Conservation (phyloP, 2,329 filamentous ascomycete genomes). For the Escovopsis sp. region DNA sequence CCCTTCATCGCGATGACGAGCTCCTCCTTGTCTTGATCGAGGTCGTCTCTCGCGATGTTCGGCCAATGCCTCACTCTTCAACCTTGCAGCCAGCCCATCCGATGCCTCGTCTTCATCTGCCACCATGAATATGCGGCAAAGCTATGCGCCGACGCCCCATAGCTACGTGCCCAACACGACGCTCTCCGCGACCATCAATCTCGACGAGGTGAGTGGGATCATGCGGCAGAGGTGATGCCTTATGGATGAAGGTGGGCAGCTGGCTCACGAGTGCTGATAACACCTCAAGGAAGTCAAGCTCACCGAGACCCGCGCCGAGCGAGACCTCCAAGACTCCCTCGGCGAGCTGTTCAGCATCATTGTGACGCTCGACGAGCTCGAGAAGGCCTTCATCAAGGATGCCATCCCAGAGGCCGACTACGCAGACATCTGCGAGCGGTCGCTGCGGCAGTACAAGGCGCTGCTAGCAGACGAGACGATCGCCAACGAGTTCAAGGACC, state of each 20-base stretch:
- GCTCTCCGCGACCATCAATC: slow-evolving; percentile 77
- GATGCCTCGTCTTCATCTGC: slow-evolving; percentile 14
- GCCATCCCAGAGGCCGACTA: slow-evolving; percentile 85
- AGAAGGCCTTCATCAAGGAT: slow-evolving; percentile 94
- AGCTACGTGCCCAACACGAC: slow-evolving; percentile 80
- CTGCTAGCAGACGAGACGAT: slow-evolving; percentile 83
- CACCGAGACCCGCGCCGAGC: slow-evolving; percentile 69
- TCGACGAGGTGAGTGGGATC: slow-evolving; percentile 59
- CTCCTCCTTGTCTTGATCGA: neutral
- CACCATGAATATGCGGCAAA: slow-evolving; percentile 44
- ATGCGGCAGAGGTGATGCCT: too few relatives aligned
- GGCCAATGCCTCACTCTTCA: neutral
- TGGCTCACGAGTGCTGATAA: neutral
- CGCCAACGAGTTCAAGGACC: slow-evolving; percentile 69
- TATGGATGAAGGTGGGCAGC: too few relatives aligned
- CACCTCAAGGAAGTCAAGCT: slow-evolving; percentile 75
- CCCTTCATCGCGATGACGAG: slow-evolving; percentile 3
- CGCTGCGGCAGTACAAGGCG: slow-evolving; percentile 93
- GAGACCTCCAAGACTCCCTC: slow-evolving; percentile 87
- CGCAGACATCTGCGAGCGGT: slow-evolving; percentile 85
- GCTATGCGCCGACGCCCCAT: slow-evolving; percentile 80
- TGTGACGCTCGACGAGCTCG: slow-evolving; percentile 83
- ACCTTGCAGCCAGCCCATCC: slow-evolving; percentile 4
- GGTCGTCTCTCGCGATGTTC: slow-evolving; percentile 4
- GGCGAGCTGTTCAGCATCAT: slow-evolving; percentile 98